These are phyloP conservation scores for Quercus aquifolioides DNA, from an alignment of 306 rosid species.

Conservation along the genomic window DNA sequence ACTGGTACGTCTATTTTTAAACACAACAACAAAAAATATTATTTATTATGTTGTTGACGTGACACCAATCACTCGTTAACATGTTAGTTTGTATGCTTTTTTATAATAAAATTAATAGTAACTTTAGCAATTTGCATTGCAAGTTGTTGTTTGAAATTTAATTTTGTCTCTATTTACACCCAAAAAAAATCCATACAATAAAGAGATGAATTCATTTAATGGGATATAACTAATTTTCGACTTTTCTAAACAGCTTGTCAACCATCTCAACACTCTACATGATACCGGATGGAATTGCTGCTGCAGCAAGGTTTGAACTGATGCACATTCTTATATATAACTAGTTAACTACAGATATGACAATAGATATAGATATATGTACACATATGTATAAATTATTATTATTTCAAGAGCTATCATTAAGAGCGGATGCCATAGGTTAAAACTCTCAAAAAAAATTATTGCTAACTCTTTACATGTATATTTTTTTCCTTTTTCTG, in stretches of 20 bases:
- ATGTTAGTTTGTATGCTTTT: background rate
- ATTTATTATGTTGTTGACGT: too few species aligned
- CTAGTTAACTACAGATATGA: background rate
- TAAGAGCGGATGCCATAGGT: too few species aligned
- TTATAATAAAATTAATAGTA: background rate
- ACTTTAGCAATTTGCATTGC: too few species aligned
- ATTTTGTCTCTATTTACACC: background rate
- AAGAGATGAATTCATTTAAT: background rate
- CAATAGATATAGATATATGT: background rate
- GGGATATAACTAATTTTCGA: background rate
- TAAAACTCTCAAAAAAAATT: background rate
- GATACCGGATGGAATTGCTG: slow-evolving; percentile 71
- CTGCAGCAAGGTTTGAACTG: slow-evolving; percentile 58
- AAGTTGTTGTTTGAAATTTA: background rate
- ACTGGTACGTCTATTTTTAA: too few species aligned
- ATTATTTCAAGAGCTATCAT: too few species aligned
- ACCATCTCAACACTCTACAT: slow-evolving; percentile 51
- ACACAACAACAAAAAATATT: too few species aligned
- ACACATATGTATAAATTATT: background rate
- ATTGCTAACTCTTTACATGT: background rate
- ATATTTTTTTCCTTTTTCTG: background rate
- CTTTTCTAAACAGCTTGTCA: slow-evolving; percentile 45
- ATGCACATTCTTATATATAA: background rate
- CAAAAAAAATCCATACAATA: background rate
- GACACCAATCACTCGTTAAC: too few species aligned